Conservation (phyloP, 1,139 yeast genomes). For the Suhomyces taliae region DNA sequence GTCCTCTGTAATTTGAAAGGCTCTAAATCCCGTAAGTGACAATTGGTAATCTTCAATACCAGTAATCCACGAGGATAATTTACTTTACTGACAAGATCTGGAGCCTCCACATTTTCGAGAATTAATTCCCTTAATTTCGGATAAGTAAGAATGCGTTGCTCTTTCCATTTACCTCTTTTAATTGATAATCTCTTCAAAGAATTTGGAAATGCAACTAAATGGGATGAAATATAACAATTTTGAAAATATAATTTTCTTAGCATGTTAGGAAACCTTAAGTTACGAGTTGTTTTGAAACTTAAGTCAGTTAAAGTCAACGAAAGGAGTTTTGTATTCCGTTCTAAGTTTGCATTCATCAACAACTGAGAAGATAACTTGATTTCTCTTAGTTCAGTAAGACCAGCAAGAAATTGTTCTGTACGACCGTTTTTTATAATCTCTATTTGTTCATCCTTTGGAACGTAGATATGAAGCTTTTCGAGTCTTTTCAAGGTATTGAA, state of each 20-base stretch:
- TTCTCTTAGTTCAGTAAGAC: slow-evolving; percentile 10
- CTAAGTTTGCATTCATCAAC: slow-evolving; percentile 10
- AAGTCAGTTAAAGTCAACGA: slow-evolving; percentile 13
- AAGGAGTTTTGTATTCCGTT: slow-evolving; percentile 10
- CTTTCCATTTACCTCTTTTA: slow-evolving; percentile 15
- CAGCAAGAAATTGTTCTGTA: slow-evolving; percentile 11
- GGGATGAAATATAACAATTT: slow-evolving; percentile 14
- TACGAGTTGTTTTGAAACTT: slow-evolving; percentile 11
- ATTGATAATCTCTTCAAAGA: slow-evolving; percentile 10
- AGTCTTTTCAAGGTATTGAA: slow-evolving; percentile 14
- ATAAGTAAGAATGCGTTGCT: slow-evolving; percentile 10
- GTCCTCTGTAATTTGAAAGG: slow-evolving; percentile 6
- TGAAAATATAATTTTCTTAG: slow-evolving; percentile 11
- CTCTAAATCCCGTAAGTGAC: slow-evolving; percentile 7
- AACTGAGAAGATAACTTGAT: slow-evolving; percentile 11
- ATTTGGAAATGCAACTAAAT: slow-evolving; percentile 12
- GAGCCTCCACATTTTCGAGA: slow-evolving; percentile 10
- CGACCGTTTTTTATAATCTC: slow-evolving; percentile 12
- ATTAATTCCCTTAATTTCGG: slow-evolving; percentile 10
- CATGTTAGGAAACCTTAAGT: slow-evolving; percentile 12
- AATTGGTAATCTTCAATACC: slow-evolving; percentile 8
- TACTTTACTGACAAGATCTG: slow-evolving; percentile 9
- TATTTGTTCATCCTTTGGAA: slow-evolving; percentile 2
- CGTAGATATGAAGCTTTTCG: slow-evolving; percentile 11
- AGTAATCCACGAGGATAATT: slow-evolving; percentile 7